Evolutionary conservation across 2,329 filamentous ascomycete species (phyloP).

Genomic region (Fusarium sp.): DNA sequence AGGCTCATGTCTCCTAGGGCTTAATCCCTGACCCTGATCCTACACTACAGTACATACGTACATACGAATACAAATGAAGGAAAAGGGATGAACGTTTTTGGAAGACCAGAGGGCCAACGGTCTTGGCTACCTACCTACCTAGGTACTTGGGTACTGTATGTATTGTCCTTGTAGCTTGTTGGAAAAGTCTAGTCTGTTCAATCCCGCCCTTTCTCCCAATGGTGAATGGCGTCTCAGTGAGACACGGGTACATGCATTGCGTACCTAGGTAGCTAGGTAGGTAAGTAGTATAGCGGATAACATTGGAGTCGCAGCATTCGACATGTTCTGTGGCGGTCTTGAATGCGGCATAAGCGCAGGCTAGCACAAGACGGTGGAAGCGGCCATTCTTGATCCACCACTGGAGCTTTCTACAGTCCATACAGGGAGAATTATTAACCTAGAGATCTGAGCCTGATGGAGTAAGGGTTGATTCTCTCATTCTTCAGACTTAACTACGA

Average conservation of each 20-base stretch:
- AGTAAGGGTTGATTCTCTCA: not conserved
- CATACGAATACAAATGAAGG: not conserved
- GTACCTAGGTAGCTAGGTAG: not conserved
- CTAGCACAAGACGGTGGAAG: constrained; percentile 10
- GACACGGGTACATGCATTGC: constrained; percentile 25
- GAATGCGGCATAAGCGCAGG: constrained; percentile 8
- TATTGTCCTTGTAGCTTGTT: not conserved
- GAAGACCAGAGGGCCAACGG: not conserved
- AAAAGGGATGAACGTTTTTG: constrained; percentile 19
- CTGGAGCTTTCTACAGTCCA: not conserved
- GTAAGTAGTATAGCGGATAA: constrained; percentile 15
- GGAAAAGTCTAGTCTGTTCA: not conserved
- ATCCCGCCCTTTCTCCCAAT: not conserved
- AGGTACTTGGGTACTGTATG: not conserved
- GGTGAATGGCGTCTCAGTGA: constrained; percentile 33
- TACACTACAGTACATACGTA: not conserved
- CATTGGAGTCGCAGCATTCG: constrained; percentile 28
- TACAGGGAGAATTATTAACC: not conserved
- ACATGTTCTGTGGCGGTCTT: constrained; percentile 26
- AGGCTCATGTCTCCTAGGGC: constrained; percentile 10
- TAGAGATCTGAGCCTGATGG: not conserved
- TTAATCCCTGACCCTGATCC: not conserved
- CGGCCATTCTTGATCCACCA: constrained; percentile 8
- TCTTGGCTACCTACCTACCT: not conserved
- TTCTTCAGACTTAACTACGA: constrained; percentile 22